phyloP scores from a whole-genome alignment of 1,284 basidiomycete species.

The Malassezia japonica region DNA sequence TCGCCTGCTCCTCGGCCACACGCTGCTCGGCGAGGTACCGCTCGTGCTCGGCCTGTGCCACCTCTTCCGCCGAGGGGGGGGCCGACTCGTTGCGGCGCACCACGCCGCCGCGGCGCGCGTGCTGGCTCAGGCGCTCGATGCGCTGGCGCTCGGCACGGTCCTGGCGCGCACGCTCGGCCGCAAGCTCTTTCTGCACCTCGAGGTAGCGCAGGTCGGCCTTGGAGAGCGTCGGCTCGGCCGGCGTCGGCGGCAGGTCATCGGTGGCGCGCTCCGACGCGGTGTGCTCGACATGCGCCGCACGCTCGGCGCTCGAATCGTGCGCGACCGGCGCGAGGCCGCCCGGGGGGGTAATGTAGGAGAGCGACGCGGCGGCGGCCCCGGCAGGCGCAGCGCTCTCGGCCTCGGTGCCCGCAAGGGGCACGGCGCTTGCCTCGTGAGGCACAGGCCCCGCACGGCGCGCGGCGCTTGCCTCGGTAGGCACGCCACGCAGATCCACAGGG shows the following conservation, averaged over 20 bases:
- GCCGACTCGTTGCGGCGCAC: not conserved
- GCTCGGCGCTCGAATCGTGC: not conserved
- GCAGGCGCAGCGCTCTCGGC: not conserved
- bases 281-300: not conserved
- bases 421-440: too few relatives aligned
- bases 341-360: too few relatives aligned
- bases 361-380: not conserved
- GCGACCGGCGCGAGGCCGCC: too few relatives aligned
- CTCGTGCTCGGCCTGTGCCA: constrained; percentile 1
- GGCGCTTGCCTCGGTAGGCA: too few relatives aligned
- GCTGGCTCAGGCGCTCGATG: not conserved
- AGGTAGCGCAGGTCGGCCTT: constrained; percentile 4
- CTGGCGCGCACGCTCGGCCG: constrained; percentile 6
- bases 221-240: not conserved
- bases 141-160: constrained; percentile 9
- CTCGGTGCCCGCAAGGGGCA: too few relatives aligned
- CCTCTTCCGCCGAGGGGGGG: not conserved
- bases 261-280: too few relatives aligned
- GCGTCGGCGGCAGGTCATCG: not conserved
- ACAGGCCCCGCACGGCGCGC: too few relatives aligned
- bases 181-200: constrained; percentile 6
- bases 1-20: not conserved
- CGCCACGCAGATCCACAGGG: too few relatives aligned
- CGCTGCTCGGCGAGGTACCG: not conserved
- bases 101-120: not conserved